A percentile compares a stretch with the other conserved stretches of the same genome.
Conservation (phyloP, 768 basidiomycete genomes). For the Leccinum arenicola region DNA sequence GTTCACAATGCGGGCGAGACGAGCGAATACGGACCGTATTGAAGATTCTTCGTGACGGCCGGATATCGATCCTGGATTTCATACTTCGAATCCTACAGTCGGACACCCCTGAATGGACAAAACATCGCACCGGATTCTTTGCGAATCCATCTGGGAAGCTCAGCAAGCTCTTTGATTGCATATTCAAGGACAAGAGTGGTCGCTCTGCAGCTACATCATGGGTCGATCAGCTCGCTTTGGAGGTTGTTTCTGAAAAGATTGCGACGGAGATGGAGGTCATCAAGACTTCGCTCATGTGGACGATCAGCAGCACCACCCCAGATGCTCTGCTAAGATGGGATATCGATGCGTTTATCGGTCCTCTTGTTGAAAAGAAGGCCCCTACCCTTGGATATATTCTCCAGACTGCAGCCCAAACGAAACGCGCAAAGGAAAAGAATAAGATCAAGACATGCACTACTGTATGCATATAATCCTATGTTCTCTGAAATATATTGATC, state of each 20-base stretch:
- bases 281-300: not conserved
- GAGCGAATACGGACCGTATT: too few relatives aligned
- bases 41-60: too few relatives aligned
- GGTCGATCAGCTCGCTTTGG: not conserved
- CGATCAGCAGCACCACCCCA: not conserved
- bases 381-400: not conserved
- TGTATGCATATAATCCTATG: not conserved
- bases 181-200: not conserved
- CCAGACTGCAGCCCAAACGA: not conserved
- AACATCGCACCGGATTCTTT: not conserved
- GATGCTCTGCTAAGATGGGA: not conserved
- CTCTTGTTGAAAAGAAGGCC: too few relatives aligned
- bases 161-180: not conserved
- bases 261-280: not conserved
- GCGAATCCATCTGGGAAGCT: not conserved
- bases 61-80: too few relatives aligned
- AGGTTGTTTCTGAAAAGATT: not conserved
- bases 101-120: not conserved
- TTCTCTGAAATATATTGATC: not conserved
- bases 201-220: not conserved
- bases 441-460: slow-evolving; percentile 1
- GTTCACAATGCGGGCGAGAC: too few relatives aligned
- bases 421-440: slow-evolving; percentile 1
- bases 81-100: not conserved
- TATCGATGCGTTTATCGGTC: not conserved